Evolutionary conservation across 768 basidiomycete genomes (phyloP), one percentile per base, ranked within the genome.

Genomic region (Baorangia bicolor): DNA sequence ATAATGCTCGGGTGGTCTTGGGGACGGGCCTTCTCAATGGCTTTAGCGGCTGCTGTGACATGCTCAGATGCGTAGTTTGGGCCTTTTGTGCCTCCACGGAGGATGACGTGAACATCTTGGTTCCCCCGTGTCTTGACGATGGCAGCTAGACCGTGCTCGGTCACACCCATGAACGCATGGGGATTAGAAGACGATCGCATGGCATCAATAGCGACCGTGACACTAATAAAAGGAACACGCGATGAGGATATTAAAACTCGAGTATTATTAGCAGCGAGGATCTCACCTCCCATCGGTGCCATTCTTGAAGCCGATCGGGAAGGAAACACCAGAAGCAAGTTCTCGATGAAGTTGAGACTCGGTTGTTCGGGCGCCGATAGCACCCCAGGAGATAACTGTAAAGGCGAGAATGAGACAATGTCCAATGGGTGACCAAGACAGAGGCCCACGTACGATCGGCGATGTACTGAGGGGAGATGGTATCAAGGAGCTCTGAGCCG

Each of bases 301-400:
- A 70, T 99, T 99, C 75, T 99, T 99, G 86, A 99, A 99, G 10
- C 94, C 92, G 60, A 98, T 93, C 21, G 97, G 95, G 87, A 97
- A 98, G 49, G 95, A 97, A 25, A 92, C 88, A 67, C 95, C 96
- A 4, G 90, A 94, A 5, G 94, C 94, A 42, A 98, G 87, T 73
- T 98, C 97, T 55, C 97, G 87, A 68, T 98, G 97, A 9, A 99
- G 85, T 73, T 98, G 96, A 4, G 90, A 92, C 73, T 99, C 97
- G 35, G 97, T 99, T 1, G 97, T 98, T 50, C 97, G 83, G 2
- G 97, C 97, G 25, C 97, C 96, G 60, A 99, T 98, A 9, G 96
- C 94, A 39, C 93, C 94, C 94, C 94, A 96, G 51, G 88, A 89
- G 58, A 86, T 84, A 37, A 93, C 83, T 84, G 53, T 27, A 28